Evolutionary conservation across 805 yeast species (phyloP), one percentile per base, ranked within the genome.

Genomic region (Zygosaccharomyces gambellarensis): DNA sequence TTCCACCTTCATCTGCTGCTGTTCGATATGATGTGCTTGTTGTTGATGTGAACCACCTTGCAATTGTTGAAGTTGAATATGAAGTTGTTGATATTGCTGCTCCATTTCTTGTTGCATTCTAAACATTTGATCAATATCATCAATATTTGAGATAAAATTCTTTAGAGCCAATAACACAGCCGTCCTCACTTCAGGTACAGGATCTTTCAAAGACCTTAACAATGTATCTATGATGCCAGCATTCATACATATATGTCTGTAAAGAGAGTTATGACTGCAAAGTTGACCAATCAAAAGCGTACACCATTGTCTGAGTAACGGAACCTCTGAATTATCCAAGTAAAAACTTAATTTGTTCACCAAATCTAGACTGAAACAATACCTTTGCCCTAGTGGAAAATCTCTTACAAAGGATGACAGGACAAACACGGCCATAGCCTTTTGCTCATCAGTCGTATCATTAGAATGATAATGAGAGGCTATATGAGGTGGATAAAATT

Each of bases 391-490:
- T 49, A 79, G 77, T 42, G 79, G 78, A 67, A 81, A 87, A 43
- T 87, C 95, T 52, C 87, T 79, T 38, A 90, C 85, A 69, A 94
- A 92, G 53, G 90, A 75, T 0, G 97, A 79, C 25, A 92, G 71
- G 14, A 94, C 89, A 62, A 94, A 88, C 0, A 96, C 95, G 69
- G 97, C 86, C 88, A 92, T 87, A 0, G 98, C 97, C 63, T 89
- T 84, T 62, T 92, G 97, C 58, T 89, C 95, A 58, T 85, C 89
- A 47, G 81, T 80, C 7, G 70, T 68, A 47, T 65, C 65, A 48
- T 58, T 66, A 2, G 60, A 54, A n/a, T 49, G 56, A 45, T 54
- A 56, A 32, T 39, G 52, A 9, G 49, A 40, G 14, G 51, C 45
- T 19, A 48, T 23, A 28, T 46, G 54, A 19, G 51, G 54, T 41